phyloP scores from a whole-genome alignment of 768 basidiomycete genomes.

The Mycena vulgaris region DNA sequence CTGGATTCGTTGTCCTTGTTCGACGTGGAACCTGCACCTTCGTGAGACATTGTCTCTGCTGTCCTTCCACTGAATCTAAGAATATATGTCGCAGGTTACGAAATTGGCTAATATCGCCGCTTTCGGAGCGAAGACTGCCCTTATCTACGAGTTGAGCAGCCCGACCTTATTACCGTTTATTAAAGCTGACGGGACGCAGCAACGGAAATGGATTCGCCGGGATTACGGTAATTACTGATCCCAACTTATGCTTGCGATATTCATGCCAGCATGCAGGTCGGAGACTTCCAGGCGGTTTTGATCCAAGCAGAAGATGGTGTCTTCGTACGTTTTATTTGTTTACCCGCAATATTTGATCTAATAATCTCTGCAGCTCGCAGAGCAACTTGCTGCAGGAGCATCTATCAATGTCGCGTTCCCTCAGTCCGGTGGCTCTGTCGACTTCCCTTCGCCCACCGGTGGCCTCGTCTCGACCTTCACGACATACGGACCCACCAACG shows the following conservation, averaged over 20 bases:
- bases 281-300: conserved; percentile 63
- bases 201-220: conserved; percentile 64
- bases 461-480: conserved; percentile 72
- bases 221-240: conserved; percentile 42
- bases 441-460: conserved; percentile 65
- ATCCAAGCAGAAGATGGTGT: conserved; percentile 71
- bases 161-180: neutral
- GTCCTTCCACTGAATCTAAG: neutral
- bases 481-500: conserved; percentile 73
- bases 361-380: conserved; percentile 58
- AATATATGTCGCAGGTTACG: conserved; percentile 48
- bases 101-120: conserved; percentile 61
- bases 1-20: conserved; percentile 67
- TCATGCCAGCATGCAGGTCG: conserved; percentile 41
- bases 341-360: neutral
- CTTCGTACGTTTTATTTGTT: conserved; percentile 56
- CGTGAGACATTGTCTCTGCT: conserved; percentile 47
- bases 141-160: conserved; percentile 70
- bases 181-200: conserved; percentile 45
- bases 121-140: conserved; percentile 62
- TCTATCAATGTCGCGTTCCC: conserved; percentile 64
- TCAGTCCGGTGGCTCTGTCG: conserved; percentile 57
- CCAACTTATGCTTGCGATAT: neutral
- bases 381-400: conserved; percentile 62
- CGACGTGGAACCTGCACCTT: conserved; percentile 74